A percentile compares a stretch with the other conserved stretches of the same genome.
phyloP scores from a whole-genome alignment of 352 stramenopile species.

The Globisporangium camurandrum region DNA sequence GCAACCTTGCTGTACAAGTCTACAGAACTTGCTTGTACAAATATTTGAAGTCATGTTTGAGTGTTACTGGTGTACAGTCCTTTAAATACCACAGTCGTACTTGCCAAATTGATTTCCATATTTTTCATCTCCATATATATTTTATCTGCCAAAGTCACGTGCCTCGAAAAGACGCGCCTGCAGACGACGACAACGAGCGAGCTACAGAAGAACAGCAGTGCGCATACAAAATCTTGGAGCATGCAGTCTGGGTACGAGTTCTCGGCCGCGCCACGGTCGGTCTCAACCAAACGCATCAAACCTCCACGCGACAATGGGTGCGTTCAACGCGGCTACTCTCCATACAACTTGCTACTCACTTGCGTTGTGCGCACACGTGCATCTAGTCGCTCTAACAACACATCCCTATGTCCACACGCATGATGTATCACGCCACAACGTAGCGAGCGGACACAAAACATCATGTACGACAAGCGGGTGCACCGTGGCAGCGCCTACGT shows the following conservation, averaged over 20 bases:
- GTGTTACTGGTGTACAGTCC: too few relatives aligned
- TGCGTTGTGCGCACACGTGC: not conserved
- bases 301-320: slow-evolving; percentile 30
- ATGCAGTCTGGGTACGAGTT: slow-evolving; percentile 77
- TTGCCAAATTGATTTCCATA: too few relatives aligned
- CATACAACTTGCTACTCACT: not conserved
- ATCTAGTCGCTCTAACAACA: not conserved
- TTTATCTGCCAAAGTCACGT: too few relatives aligned
- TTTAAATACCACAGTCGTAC: too few relatives aligned
- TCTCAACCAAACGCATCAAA: slow-evolving; percentile 70
- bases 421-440: slow-evolving; percentile 9
- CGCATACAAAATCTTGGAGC: too few relatives aligned
- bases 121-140: too few relatives aligned
- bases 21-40: too few relatives aligned
- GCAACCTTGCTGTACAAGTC: too few relatives aligned
- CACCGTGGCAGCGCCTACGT: slow-evolving; percentile 92
- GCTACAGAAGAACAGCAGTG: slow-evolving; percentile 7
- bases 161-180: too few relatives aligned
- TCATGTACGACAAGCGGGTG: slow-evolving; percentile 93
- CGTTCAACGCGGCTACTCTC: slow-evolving; percentile 2
- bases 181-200: too few relatives aligned
- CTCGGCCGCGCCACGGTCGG: slow-evolving; percentile 52
- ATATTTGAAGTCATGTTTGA: too few relatives aligned
- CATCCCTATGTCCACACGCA: not conserved
- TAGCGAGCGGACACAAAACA: slow-evolving; percentile 69